Conservation (phyloP, 2,329 filamentous ascomycete genomes). For the Onygenales sp. region DNA sequence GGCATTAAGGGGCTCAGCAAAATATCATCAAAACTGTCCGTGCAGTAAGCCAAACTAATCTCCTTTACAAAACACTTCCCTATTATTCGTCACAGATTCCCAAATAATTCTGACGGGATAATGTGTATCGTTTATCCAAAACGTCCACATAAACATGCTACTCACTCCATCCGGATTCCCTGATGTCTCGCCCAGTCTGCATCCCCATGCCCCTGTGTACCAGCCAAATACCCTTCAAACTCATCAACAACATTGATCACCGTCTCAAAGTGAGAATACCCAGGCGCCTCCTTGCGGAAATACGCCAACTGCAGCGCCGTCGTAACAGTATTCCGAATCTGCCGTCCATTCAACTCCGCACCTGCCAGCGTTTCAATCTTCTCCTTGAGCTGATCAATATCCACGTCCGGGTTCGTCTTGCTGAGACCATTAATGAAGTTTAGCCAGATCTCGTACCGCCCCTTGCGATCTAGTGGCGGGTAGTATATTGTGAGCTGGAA, state of each 20-base stretch:
- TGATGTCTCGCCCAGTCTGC: not conserved
- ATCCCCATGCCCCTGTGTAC: not conserved
- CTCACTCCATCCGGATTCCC: too few species aligned
- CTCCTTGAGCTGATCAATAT: constrained; percentile 10
- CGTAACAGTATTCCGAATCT: constrained; percentile 20
- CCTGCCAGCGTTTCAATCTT: constrained; percentile 12
- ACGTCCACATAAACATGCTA: too few species aligned
- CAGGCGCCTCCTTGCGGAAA: constrained; percentile 8
- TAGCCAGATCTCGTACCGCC: constrained; percentile 12
- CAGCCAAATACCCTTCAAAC: constrained; percentile 9
- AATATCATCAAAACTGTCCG: too few species aligned
- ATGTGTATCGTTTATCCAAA: too few species aligned
- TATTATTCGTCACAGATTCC: too few species aligned
- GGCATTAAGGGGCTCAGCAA: too few species aligned
- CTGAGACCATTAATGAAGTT: constrained; percentile 15
- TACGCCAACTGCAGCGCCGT: constrained; percentile 13
- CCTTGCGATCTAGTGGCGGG: not conserved
- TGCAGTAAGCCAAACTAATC: too few species aligned
- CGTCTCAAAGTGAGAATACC: constrained; percentile 10
- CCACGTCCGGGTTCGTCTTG: constrained; percentile 9
- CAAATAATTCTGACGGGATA: too few species aligned
- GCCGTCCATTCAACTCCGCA: constrained; percentile 17
- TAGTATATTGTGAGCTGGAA: constrained; percentile 16
- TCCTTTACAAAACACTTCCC: too few species aligned
- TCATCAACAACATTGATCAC: constrained; percentile 6